Percentiles rank a stretch among this genome's conserved stretches.
Conservation (phyloP, 768 basidiomycete genomes). For the Tylopilus plumbeoviolaceoides region DNA sequence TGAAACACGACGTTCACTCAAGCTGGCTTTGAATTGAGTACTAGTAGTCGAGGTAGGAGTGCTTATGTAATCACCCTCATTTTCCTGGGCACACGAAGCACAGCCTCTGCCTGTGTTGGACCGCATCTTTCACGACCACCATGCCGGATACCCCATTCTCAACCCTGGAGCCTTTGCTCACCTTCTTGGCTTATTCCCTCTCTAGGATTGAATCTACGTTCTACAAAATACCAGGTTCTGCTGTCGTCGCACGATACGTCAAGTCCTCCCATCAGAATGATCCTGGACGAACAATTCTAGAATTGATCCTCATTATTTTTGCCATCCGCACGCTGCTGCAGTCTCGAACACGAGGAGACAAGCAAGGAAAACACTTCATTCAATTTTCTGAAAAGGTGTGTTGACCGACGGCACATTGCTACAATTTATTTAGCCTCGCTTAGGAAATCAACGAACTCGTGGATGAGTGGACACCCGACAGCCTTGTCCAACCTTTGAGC, state of each 20-base stretch:
- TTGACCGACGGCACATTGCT: background rate
- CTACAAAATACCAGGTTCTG: constrained; percentile 74
- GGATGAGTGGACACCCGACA: constrained; percentile 90
- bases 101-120: background rate
- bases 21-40: too few species aligned
- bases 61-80: constrained; percentile 10
- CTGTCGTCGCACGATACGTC: constrained; percentile 86
- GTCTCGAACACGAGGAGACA: constrained; percentile 82
- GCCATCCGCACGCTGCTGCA: constrained; percentile 89
- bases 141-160: constrained; percentile 34
- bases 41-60: background rate
- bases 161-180: constrained; percentile 51
- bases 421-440: background rate
- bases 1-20: too few species aligned
- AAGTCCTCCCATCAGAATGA: constrained; percentile 95
- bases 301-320: constrained; percentile 83
- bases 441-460: constrained; percentile 97
- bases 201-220: constrained; percentile 61
- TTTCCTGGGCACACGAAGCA: background rate
- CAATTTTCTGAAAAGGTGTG: constrained; percentile 84
- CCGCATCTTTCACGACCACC: constrained; percentile 5
- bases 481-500: constrained; percentile 62
- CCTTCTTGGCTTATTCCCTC: constrained; percentile 60
- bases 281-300: constrained; percentile 86
- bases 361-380: constrained; percentile 83